phyloP scores from a whole-genome alignment of 2,329 filamentous ascomycete species.

The Stachybotrys elegans region DNA sequence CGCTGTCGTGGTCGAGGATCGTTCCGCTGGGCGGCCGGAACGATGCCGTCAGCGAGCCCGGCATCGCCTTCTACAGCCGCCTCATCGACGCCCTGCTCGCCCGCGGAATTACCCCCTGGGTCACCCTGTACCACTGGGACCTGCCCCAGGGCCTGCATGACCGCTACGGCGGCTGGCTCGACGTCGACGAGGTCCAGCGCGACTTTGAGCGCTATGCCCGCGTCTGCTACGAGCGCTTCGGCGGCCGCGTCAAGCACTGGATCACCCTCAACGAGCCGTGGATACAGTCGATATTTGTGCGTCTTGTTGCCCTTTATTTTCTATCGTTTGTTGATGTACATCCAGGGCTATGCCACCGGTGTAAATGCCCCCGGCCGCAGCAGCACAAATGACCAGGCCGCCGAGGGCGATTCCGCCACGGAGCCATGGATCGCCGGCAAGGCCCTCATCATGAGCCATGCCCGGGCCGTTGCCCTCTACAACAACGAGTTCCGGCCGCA shows the following conservation, averaged over 20 bases:
- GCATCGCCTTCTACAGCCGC: slow-evolving; percentile 50
- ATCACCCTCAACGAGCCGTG: slow-evolving; percentile 24
- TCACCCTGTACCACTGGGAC: slow-evolving; percentile 60
- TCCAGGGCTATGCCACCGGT: slow-evolving; percentile 26
- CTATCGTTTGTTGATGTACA: no score
- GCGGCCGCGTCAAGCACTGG: slow-evolving; percentile 25
- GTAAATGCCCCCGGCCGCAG: slow-evolving; percentile 27
- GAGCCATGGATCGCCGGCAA: slow-evolving; percentile 32
- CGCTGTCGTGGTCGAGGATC: slow-evolving; percentile 57
- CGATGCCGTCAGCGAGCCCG: slow-evolving; percentile 54
- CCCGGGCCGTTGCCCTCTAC: slow-evolving; percentile 24
- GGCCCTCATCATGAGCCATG: slow-evolving; percentile 29
- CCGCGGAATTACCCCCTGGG: slow-evolving; percentile 49
- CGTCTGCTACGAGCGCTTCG: slow-evolving; percentile 23
- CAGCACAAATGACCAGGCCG: slow-evolving; percentile 18
- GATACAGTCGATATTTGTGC: slow-evolving; percentile 17
- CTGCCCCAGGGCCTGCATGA: slow-evolving; percentile 18
- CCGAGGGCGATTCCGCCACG: slow-evolving; percentile 25
- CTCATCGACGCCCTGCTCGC: slow-evolving; percentile 51
- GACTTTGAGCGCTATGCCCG: slow-evolving; percentile 20
- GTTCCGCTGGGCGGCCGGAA: slow-evolving; percentile 56
- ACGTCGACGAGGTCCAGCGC: slow-evolving; percentile 11
- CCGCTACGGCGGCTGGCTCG: slow-evolving; percentile 16
- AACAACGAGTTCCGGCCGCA: slow-evolving; percentile 22
- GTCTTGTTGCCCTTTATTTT: slow-evolving; percentile 1